These are phyloP conservation scores for Monosporascus sp. DNA, from an alignment of 2,329 filamentous ascomycete genomes.

Conservation along the genomic window DNA sequence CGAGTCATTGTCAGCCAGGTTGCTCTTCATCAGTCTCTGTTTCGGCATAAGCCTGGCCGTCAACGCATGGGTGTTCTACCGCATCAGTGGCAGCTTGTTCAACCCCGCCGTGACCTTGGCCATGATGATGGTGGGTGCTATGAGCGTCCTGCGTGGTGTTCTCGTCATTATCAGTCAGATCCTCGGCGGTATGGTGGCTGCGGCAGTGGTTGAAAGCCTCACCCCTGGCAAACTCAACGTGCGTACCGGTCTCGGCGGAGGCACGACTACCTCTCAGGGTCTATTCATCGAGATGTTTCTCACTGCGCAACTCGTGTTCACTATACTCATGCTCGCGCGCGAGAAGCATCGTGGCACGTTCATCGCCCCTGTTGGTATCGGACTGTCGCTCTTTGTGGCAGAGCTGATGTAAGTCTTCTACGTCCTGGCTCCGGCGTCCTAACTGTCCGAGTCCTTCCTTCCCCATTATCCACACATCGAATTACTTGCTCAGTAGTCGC, in stretches of 20 bases:
- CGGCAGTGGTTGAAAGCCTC: slow-evolving; percentile 31
- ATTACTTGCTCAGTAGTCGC: too few species aligned
- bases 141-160: slow-evolving; percentile 2
- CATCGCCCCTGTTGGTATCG: slow-evolving; percentile 58
- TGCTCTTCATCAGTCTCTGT: slow-evolving; percentile 30
- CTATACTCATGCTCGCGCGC: slow-evolving; percentile 54
- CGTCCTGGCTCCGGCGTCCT: too few species aligned
- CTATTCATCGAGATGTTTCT: slow-evolving; percentile 52
- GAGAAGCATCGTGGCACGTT: slow-evolving; percentile 60
- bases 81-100: slow-evolving; percentile 25
- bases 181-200: slow-evolving; percentile 17
- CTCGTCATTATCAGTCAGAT: slow-evolving; percentile 12
- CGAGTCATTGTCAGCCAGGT: slow-evolving; percentile 14
- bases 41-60: slow-evolving; percentile 34
- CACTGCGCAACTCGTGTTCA: slow-evolving; percentile 47
- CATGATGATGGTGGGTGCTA: slow-evolving; percentile 10
- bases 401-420: not conserved
- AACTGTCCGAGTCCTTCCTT: not conserved
- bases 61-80: slow-evolving; percentile 35
- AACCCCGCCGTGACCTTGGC: slow-evolving; percentile 17
- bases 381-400: slow-evolving; percentile 51
- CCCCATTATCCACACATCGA: too few species aligned
- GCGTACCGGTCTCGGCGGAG: slow-evolving; percentile 38
- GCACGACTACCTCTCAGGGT: slow-evolving; percentile 39
- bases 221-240: slow-evolving; percentile 44